A percentile compares a stretch with the other conserved stretches of the same genome.
Conservation (phyloP, 768 basidiomycete genomes). For the Leccinum truebloodii region DNA sequence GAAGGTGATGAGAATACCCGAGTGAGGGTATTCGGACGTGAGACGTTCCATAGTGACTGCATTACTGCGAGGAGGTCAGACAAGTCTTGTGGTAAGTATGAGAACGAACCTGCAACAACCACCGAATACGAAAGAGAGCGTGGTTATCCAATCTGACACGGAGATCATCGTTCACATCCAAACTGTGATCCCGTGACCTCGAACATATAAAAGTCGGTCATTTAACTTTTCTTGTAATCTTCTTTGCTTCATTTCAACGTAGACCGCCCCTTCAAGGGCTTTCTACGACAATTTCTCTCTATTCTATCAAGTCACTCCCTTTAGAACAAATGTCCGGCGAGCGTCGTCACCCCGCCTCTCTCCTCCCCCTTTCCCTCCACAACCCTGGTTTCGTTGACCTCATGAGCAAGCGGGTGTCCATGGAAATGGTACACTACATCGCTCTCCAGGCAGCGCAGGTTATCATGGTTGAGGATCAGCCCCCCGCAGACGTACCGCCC, state of each 20-base stretch:
- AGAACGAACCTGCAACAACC: slow-evolving; percentile 73
- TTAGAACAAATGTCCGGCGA: slow-evolving; percentile 33
- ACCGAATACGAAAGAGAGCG: slow-evolving; percentile 78
- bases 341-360: slow-evolving; percentile 74
- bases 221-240: no score
- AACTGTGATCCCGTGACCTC: slow-evolving; percentile 31
- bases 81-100: no score
- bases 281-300: slow-evolving; percentile 21
- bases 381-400: slow-evolving; percentile 80
- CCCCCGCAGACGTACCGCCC: slow-evolving; percentile 32
- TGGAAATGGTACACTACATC: slow-evolving; percentile 85
- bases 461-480: slow-evolving; percentile 63
- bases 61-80: slow-evolving; percentile 48
- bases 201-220: slow-evolving; percentile 13
- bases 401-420: slow-evolving; percentile 72
- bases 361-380: slow-evolving; percentile 74
- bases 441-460: slow-evolving; percentile 76
- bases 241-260: slow-evolving; percentile 21
- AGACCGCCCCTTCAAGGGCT: not conserved
- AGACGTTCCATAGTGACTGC: slow-evolving; percentile 77
- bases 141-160: slow-evolving; percentile 52
- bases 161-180: slow-evolving; percentile 17
- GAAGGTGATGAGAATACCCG: slow-evolving; percentile 85
- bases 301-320: slow-evolving; percentile 37
- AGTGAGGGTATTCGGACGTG: slow-evolving; percentile 63